These are phyloP conservation scores for Saccharomycopsis fodiens DNA, from an alignment of 805 yeast species.

Conservation along the genomic window DNA sequence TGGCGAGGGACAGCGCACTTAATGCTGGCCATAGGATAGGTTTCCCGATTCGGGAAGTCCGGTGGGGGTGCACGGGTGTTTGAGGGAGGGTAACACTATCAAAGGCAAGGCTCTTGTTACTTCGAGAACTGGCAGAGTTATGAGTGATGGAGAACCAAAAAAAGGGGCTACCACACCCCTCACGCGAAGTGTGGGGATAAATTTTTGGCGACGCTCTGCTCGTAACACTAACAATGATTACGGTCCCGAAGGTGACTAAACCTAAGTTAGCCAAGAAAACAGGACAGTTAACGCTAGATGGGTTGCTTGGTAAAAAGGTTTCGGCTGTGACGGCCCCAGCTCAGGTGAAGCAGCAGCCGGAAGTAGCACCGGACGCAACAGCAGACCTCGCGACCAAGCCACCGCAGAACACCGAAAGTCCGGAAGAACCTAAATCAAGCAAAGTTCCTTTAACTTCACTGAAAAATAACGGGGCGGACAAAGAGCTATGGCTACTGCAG, in stretches of 20 bases:
- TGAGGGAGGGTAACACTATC: no score
- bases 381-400: neutral
- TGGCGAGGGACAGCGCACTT: neutral
- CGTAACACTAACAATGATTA: neutral
- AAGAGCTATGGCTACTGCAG: constrained; percentile 40
- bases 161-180: neutral
- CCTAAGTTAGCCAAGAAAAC: neutral
- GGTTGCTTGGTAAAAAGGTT: neutral
- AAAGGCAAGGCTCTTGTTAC: no score
- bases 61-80: neutral
- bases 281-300: neutral
- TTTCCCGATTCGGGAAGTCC: neutral
- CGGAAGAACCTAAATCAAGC: neutral
- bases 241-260: neutral
- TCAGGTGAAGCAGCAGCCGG: neutral
- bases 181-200: neutral
- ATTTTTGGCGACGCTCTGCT: no score
- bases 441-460: no score
- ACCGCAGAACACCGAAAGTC: no score
- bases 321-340: no score
- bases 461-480: constrained; percentile 26
- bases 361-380: neutral
- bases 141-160: no score
- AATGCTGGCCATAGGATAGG: neutral
- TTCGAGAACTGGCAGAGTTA: no score